Conservation (phyloP, 2,329 filamentous ascomycete genomes). For the Raffaelea deltoideospora region DNA sequence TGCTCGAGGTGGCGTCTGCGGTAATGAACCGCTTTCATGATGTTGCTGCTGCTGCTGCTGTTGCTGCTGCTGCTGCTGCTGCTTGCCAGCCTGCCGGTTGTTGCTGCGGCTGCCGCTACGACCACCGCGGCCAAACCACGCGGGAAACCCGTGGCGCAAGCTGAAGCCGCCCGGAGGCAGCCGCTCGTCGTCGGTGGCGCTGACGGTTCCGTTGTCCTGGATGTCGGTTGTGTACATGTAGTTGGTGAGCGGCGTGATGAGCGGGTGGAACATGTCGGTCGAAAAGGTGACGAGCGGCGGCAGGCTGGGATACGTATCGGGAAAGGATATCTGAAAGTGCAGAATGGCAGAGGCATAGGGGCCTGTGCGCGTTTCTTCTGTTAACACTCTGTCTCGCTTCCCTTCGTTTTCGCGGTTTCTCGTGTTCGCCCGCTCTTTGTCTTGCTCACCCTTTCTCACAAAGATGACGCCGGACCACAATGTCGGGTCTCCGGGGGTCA, state of each 20-base stretch:
- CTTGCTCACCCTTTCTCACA: constrained; percentile 57
- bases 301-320: constrained; percentile 59
- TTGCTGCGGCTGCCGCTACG: no score
- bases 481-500: constrained; percentile 66
- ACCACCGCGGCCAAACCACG: constrained; percentile 76
- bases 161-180: constrained; percentile 83
- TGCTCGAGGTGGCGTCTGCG: not conserved
- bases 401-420: not conserved
- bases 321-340: constrained; percentile 81
- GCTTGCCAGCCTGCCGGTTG: constrained; percentile 24
- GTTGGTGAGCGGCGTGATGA: constrained; percentile 85
- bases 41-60: not conserved
- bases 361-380: constrained; percentile 33
- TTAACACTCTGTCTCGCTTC: not conserved
- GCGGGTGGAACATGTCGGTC: constrained; percentile 87
- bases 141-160: constrained; percentile 75
- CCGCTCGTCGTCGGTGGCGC: constrained; percentile 67
- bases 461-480: constrained; percentile 89
- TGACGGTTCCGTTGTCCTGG: constrained; percentile 61
- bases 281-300: constrained; percentile 79
- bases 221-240: constrained; percentile 80
- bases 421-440: not conserved
- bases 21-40: not conserved
- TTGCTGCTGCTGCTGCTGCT: not conserved
- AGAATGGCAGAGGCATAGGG: constrained; percentile 80